Conservation (phyloP, 2,329 filamentous ascomycete genomes). For the Ophioceras dolichostomum region DNA sequence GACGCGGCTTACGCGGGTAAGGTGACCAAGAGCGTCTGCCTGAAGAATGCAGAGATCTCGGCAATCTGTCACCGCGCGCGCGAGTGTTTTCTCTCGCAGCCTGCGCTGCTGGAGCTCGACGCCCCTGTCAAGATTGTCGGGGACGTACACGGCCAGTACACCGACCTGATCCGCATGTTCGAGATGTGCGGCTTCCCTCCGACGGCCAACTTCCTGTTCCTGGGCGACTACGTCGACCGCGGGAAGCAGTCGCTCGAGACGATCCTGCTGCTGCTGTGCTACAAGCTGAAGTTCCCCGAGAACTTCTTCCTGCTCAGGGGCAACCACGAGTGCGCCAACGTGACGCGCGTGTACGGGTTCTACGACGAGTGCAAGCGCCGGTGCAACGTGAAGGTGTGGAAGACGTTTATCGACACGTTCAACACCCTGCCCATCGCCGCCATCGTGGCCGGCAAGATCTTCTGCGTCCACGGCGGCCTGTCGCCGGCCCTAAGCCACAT, state of each 20-base stretch:
- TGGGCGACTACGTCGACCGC: conserved; percentile 93
- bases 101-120: conserved; percentile 80
- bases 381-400: conserved; percentile 96
- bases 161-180: conserved; percentile 90
- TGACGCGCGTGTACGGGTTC: conserved; percentile 91
- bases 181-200: conserved; percentile 98
- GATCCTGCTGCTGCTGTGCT: conserved; percentile 82
- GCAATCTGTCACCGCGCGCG: conserved; percentile 84
- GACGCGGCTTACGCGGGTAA: conserved; percentile 95
- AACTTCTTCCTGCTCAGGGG: conserved; percentile 94
- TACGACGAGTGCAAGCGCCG: conserved; percentile 97
- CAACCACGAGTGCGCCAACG: conserved; percentile 94
- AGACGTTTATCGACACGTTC: conserved; percentile 94
- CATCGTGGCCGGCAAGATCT: conserved; percentile 96
- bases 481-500: conserved; percentile 89
- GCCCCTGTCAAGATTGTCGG: conserved; percentile 97
- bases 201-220: conserved; percentile 80
- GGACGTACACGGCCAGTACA: conserved; percentile 94
- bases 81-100: conserved; percentile 83
- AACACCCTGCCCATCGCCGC: conserved; percentile 90
- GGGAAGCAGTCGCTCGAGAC: conserved; percentile 95
- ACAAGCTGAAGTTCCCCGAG: conserved; percentile 94
- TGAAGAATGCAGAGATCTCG: conserved; percentile 95
- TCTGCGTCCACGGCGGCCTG: conserved; percentile 90
- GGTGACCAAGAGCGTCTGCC: conserved; percentile 90